A percentile compares a stretch with the other conserved stretches of the same genome.
Conservation (phyloP, 177 flowering plant genomes). For the Tripterygium wilfordii region DNA sequence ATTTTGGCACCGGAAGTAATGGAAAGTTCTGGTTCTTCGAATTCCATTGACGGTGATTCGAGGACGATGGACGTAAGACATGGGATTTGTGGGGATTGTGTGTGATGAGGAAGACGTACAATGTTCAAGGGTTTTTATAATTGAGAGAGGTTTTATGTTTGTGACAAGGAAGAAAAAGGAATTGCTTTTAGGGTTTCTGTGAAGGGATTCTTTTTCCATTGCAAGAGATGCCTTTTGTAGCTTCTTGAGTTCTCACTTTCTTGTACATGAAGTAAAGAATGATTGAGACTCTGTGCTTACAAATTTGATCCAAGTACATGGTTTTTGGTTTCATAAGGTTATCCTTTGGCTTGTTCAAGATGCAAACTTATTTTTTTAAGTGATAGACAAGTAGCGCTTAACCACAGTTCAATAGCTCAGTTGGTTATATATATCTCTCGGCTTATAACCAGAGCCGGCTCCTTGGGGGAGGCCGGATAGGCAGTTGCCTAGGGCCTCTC, state of each 20-base stretch:
- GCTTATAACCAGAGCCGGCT: too few species aligned
- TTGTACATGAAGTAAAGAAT: slow-evolving; percentile 16
- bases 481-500: too few species aligned
- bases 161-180: slow-evolving; percentile 14
- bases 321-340: too few species aligned
- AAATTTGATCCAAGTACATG: too few species aligned
- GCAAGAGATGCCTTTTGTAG: not conserved
- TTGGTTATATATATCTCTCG: too few species aligned
- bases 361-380: too few species aligned
- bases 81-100: slow-evolving; percentile 1
- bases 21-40: slow-evolving; percentile 35
- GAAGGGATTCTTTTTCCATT: slow-evolving; percentile 5
- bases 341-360: too few species aligned
- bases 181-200: slow-evolving; percentile 14
- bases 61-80: slow-evolving; percentile 16
- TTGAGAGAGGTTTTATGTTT: too few species aligned
- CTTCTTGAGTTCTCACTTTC: not conserved
- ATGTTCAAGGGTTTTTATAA: not conserved
- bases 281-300: slow-evolving; percentile 2
- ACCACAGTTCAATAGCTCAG: too few species aligned
- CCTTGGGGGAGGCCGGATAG: too few species aligned
- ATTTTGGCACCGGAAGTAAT: slow-evolving; percentile 42
- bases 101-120: not conserved
- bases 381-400: too few species aligned
- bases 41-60: slow-evolving; percentile 31